These are phyloP conservation scores for Rhexocercosporidium sp. DNA, from an alignment of 2,329 filamentous ascomycete genomes.

Conservation along the genomic window DNA sequence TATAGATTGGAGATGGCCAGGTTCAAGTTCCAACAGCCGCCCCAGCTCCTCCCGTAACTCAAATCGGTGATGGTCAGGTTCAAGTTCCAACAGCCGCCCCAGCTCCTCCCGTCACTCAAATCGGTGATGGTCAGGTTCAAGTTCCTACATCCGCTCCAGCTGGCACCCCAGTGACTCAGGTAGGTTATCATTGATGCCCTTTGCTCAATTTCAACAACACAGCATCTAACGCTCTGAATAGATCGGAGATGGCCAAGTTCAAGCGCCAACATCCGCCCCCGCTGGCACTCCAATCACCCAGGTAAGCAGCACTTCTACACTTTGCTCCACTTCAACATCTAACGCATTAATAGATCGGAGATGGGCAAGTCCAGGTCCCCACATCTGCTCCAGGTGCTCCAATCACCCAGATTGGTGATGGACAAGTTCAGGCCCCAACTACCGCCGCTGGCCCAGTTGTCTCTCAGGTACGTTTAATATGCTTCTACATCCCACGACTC, in stretches of 20 bases:
- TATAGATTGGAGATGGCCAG: slow-evolving; percentile 33
- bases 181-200: no score
- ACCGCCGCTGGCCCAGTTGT: slow-evolving; percentile 14
- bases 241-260: slow-evolving; percentile 34
- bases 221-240: no score
- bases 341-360: slow-evolving; percentile 36
- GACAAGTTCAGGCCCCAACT: slow-evolving; percentile 39
- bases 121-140: slow-evolving; percentile 44
- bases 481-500: not conserved
- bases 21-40: slow-evolving; percentile 22
- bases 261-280: not conserved
- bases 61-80: slow-evolving; percentile 43
- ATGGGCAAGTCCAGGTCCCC: slow-evolving; percentile 42
- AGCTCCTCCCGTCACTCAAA: slow-evolving; percentile 36
- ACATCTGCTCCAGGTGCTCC: no score
- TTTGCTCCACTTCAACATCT: not conserved
- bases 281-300: slow-evolving; percentile 40
- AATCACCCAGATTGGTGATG: slow-evolving; percentile 41
- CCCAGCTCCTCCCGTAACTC: slow-evolving; percentile 17
- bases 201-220: no score
- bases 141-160: slow-evolving; percentile 19
- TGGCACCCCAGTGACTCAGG: slow-evolving; percentile 43
- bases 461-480: slow-evolving; percentile 30
- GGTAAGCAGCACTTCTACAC: slow-evolving; percentile 47
- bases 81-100: slow-evolving; percentile 26